These are phyloP conservation scores for Schizonepeta tenuifolia DNA, from an alignment of 257 asterid genomes.

Conservation along the genomic window DNA sequence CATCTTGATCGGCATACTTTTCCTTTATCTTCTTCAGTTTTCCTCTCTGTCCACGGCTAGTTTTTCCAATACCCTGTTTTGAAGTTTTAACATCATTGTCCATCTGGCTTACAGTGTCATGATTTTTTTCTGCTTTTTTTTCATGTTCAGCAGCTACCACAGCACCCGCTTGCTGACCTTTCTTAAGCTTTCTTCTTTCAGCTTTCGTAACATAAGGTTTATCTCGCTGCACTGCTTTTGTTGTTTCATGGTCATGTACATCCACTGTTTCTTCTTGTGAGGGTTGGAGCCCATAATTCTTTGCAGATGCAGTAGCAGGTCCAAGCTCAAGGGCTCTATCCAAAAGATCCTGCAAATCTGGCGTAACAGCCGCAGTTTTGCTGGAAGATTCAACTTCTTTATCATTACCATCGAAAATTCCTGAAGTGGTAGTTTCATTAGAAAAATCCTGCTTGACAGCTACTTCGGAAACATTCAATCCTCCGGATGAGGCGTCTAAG, in stretches of 20 bases:
- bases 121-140: slow-evolving; percentile 45
- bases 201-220: slow-evolving; percentile 88
- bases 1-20: slow-evolving; percentile 99
- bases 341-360: slow-evolving; percentile 81
- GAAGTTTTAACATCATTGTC: slow-evolving; percentile 44
- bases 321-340: slow-evolving; percentile 98
- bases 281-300: slow-evolving; percentile 59
- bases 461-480: slow-evolving; percentile 40
- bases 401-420: slow-evolving; percentile 35
- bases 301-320: slow-evolving; percentile 65
- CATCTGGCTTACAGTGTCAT: slow-evolving; percentile 34
- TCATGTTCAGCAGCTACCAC: slow-evolving; percentile 40
- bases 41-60: slow-evolving; percentile 89
- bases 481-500: slow-evolving; percentile 39
- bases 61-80: slow-evolving; percentile 59
- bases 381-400: slow-evolving; percentile 43
- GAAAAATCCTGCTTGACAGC: slow-evolving; percentile 37
- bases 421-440: slow-evolving; percentile 39
- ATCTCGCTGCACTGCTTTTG: slow-evolving; percentile 59
- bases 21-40: slow-evolving; percentile 94
- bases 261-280: slow-evolving; percentile 46
- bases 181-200: slow-evolving; percentile 92
- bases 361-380: slow-evolving; percentile 44
- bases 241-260: slow-evolving; percentile 43
- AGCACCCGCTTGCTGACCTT: slow-evolving; percentile 65